phyloP scores from a whole-genome alignment of 768 basidiomycete species.

The Mycena albidolilacea region DNA sequence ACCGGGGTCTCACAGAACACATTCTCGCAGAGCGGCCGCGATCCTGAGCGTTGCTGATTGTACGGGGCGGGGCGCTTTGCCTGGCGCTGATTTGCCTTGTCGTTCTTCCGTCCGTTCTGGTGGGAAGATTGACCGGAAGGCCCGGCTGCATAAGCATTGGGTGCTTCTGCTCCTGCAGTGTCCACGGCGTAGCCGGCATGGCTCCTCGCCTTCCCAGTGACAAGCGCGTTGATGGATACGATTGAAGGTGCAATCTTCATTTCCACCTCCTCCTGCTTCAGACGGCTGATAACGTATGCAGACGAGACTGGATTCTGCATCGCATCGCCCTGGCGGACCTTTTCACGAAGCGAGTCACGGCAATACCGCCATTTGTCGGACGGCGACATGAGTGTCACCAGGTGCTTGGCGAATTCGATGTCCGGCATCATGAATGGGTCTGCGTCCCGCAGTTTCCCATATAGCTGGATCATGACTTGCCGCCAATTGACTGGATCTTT shows the following conservation, averaged over 20 bases:
- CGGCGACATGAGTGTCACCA: slow-evolving; percentile 30
- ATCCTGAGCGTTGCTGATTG: slow-evolving; percentile 20
- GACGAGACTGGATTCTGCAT: no score
- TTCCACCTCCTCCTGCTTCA: no score
- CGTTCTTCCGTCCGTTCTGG: slow-evolving; percentile 2
- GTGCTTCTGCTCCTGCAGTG: background rate
- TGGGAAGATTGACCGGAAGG: no score
- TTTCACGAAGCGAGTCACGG: no score
- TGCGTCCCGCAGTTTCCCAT: slow-evolving; percentile 31
- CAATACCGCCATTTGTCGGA: slow-evolving; percentile 12
- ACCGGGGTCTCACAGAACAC: slow-evolving; percentile 38
- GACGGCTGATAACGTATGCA: no score
- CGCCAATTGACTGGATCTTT: slow-evolving; percentile 26
- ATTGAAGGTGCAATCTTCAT: no score
- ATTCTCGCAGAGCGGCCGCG: slow-evolving; percentile 31
- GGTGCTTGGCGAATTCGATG: slow-evolving; percentile 36
- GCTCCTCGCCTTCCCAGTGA: no score
- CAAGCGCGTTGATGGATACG: no score
- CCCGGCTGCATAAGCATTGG: background rate
- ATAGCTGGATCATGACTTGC: slow-evolving; percentile 26
- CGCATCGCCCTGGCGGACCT: no score
- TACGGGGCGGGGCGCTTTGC: slow-evolving; percentile 1
- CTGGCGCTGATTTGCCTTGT: background rate
- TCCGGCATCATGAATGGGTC: slow-evolving; percentile 35
- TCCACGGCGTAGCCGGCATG: no score